These are phyloP conservation scores for Kwoniella bestiolae DNA, from an alignment of 768 basidiomycete species.

Conservation along the genomic window DNA sequence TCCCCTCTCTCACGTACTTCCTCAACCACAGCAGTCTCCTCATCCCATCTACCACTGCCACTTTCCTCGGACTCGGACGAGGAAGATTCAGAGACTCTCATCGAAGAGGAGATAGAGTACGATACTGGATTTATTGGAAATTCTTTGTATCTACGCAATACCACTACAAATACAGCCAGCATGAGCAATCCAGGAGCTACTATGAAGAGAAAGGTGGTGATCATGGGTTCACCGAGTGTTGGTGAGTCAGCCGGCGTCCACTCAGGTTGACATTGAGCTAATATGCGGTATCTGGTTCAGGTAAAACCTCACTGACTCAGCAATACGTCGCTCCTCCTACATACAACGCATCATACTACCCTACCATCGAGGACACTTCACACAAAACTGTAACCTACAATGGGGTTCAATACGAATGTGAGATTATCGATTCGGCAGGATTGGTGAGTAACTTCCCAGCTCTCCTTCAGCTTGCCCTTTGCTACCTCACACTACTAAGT, in stretches of 20 bases:
- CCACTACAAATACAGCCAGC: neutral
- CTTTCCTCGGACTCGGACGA: conserved; percentile 1
- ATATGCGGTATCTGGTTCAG: conserved; percentile 60
- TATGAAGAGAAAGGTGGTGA: conserved; percentile 56
- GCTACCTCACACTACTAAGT: no score
- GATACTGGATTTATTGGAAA: conserved; percentile 1
- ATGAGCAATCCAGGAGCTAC: conserved; percentile 17
- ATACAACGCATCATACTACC: conserved; percentile 91
- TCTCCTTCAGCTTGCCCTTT: conserved; percentile 1
- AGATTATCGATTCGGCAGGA: conserved; percentile 97
- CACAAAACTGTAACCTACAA: conserved; percentile 83
- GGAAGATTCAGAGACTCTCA: conserved; percentile 18
- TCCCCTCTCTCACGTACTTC: neutral
- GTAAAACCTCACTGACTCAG: conserved; percentile 89
- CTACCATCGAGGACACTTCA: conserved; percentile 89
- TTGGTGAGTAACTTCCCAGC: conserved; percentile 67
- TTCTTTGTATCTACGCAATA: conserved; percentile 5
- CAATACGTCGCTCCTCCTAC: conserved; percentile 86
- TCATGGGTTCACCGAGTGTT: conserved; percentile 57
- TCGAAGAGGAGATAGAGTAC: conserved; percentile 2
- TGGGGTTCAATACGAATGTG: conserved; percentile 90
- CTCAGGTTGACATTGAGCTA: neutral
- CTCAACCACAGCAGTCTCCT: conserved; percentile 8
- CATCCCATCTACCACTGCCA: neutral
- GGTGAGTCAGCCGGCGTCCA: conserved; percentile 43